These are phyloP conservation scores for Aspergillus sp. DNA, from an alignment of 2,329 filamentous ascomycete genomes.

Conservation along the genomic window DNA sequence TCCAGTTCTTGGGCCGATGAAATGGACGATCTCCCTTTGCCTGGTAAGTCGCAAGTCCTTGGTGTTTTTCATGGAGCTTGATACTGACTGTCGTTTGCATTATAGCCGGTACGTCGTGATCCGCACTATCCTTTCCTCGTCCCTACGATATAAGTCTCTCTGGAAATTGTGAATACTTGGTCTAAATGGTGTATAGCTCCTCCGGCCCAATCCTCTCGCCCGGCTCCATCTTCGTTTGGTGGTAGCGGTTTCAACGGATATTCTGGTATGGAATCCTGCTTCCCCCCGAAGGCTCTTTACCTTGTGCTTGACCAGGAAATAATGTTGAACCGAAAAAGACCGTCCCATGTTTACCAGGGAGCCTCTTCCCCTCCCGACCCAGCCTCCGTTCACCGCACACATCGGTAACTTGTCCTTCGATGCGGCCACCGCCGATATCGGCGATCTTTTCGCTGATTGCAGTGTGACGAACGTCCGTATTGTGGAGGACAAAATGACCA, in stretches of 20 bases:
- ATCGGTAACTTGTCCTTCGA: slow-evolving; percentile 96
- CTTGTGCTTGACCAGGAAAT: not conserved
- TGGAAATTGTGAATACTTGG: slow-evolving; percentile 4
- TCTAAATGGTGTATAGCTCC: slow-evolving; percentile 25
- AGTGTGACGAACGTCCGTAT: slow-evolving; percentile 86
- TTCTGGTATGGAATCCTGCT: slow-evolving; percentile 24
- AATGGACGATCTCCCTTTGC: slow-evolving; percentile 76
- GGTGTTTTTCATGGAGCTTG: not conserved
- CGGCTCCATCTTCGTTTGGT: slow-evolving; percentile 31
- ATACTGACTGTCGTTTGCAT: slow-evolving; percentile 9
- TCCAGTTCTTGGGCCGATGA: slow-evolving; percentile 85
- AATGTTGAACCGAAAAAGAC: slow-evolving; percentile 16
- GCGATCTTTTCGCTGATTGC: slow-evolving; percentile 76
- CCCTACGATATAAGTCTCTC: slow-evolving; percentile 1
- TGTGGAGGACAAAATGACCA: slow-evolving; percentile 90
- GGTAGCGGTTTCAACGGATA: slow-evolving; percentile 28
- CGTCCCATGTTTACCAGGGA: slow-evolving; percentile 47
- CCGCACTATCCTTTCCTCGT: slow-evolving; percentile 2
- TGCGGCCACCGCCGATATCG: slow-evolving; percentile 72
- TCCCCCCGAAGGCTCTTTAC: not conserved
- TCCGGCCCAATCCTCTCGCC: slow-evolving; percentile 39
- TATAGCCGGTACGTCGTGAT: slow-evolving; percentile 21
- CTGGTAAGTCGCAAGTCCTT: slow-evolving; percentile 50
- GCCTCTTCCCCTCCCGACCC: slow-evolving; percentile 74
- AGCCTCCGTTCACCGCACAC: slow-evolving; percentile 91